phyloP scores from a whole-genome alignment of 2,329 filamentous ascomycete genomes.

The Cladosporium cucumerinum region DNA sequence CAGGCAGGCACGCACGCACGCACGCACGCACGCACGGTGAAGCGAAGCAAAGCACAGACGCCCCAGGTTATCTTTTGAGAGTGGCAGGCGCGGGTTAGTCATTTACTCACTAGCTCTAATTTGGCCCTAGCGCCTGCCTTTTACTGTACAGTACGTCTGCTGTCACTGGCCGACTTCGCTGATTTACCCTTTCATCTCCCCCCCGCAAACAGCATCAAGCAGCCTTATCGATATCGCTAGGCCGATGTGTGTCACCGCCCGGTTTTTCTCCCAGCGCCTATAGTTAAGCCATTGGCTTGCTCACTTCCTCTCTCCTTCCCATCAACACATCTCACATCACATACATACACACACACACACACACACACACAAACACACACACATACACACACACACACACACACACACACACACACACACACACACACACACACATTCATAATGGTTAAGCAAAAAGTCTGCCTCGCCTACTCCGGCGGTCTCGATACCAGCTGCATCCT shows the following conservation, averaged over 20 bases:
- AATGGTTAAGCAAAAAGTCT: constrained; percentile 46
- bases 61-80: not conserved
- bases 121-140: not conserved
- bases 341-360: constrained; percentile 8
- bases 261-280: constrained; percentile 7
- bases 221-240: constrained; percentile 1
- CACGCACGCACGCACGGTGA: too few relatives aligned
- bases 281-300: constrained; percentile 3
- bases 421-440: constrained; percentile 17
- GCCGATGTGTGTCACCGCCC: constrained; percentile 8
- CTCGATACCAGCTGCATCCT: constrained; percentile 59
- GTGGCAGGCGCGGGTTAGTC: not conserved
- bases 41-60: not conserved
- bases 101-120: not conserved
- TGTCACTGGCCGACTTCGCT: not conserved
- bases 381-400: constrained; percentile 16
- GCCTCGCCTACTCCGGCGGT: constrained; percentile 53
- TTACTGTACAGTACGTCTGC: too few relatives aligned
- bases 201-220: not conserved
- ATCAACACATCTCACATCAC: constrained; percentile 8
- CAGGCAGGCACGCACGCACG: too few relatives aligned
- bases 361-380: constrained; percentile 11
- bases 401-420: constrained; percentile 10
- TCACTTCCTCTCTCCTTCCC: not conserved
- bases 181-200: too few relatives aligned